These are phyloP conservation scores for Acanthamoeba sp. DNA, from an alignment of 208 protist genomes.

Conservation along the genomic window DNA sequence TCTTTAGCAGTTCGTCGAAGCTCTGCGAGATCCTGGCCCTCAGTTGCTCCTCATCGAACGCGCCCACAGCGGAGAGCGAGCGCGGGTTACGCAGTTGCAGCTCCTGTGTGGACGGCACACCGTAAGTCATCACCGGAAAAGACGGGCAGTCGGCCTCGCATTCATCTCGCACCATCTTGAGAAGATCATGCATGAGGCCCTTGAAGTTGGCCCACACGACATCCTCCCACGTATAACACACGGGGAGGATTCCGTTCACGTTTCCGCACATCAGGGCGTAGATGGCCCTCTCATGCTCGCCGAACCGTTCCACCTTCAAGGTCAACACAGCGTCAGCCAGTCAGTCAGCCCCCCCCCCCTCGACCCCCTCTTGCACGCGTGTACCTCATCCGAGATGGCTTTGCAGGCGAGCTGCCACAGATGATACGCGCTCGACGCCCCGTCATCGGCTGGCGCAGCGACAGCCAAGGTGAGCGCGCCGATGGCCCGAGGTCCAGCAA, in stretches of 20 bases:
- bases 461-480: background rate
- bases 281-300: conserved; percentile 3
- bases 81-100: background rate
- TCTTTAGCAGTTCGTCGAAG: conserved; percentile 38
- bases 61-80: background rate
- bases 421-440: background rate
- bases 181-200: background rate
- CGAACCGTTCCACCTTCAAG: background rate
- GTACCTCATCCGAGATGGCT: conserved; percentile 30
- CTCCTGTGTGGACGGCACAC: background rate
- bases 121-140: background rate
- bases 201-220: conserved; percentile 25
- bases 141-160: background rate
- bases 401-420: conserved; percentile 23
- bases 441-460: background rate
- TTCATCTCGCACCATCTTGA: background rate
- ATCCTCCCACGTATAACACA: conserved; percentile 49
- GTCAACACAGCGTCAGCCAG: background rate
- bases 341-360: background rate
- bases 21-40: background rate
- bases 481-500: background rate
- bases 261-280: conserved; percentile 46
- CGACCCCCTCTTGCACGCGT: background rate
- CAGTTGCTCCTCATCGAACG: background rate
- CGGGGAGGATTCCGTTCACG: background rate